Evolutionary conservation across 257 asterid genomes (phyloP), one percentile per base, ranked within the genome.

Genomic region (Anisodus tanguticus): DNA sequence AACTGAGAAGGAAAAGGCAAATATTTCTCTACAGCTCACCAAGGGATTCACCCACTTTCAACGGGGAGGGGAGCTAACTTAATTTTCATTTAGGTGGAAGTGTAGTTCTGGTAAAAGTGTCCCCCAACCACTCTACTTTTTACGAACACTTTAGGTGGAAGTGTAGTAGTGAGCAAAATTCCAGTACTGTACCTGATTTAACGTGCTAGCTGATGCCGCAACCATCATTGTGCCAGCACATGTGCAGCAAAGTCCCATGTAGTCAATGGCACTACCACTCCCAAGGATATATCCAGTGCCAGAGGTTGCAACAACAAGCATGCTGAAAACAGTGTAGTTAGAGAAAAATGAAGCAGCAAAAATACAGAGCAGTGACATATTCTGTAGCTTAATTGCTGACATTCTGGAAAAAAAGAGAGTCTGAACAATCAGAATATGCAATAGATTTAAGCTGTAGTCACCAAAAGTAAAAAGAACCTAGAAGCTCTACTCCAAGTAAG

Each of bases 181-280:
- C 13, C 47, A 76, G 81, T 53, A 76, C 13, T 51, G 1, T 76
- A 94, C 98, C 99, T 96, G 99, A 86, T 94, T 96, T 83, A 94
- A 89, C 83, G 98, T 88, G 92, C 88, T 96, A 26, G 98, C 98
- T 11, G 98, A 88, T 31, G 99, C 97, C 82, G 99, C 97, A 86
- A 96, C 99, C 99, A 96, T 96, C 99, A 96, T 96, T 68, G 99
- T 96, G 84, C 99, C 98, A 68, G 97, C 98, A 91, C 99, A 96
- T 49, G 99, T 94, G 90, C 86, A 91, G 92, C 98, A 92, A 86
- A 96, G 96, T 84, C 99, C 99, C 58, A 88, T 85, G 69, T 88
- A 93, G 89, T 94, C 99, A 80, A 96, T 70, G n/a, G 93, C 86
- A 86, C 92, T 89, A 62, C 97, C 98, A 82, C 98, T 94, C 57